Percentiles rank a stretch among this genome's conserved stretches.
These are phyloP conservation scores for Sugiyamaella sp. DNA, from an alignment of 1,139 yeast species.

Conservation along the genomic window DNA sequence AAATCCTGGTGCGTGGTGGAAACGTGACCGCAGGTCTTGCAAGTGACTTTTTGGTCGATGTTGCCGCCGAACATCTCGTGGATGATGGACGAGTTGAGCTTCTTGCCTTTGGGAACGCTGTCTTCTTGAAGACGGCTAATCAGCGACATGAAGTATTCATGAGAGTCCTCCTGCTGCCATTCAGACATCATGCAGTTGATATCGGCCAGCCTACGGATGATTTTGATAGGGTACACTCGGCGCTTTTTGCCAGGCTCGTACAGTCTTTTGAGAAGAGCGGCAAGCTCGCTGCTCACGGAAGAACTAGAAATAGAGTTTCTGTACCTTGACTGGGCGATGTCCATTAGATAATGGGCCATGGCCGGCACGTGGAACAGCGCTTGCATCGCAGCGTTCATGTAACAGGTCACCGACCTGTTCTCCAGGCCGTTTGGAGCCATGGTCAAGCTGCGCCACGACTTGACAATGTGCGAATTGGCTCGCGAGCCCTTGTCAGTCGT, in stretches of 20 bases:
- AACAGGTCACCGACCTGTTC: constrained; percentile 95
- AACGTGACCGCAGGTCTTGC: constrained; percentile 75
- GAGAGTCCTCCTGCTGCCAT: constrained; percentile 98
- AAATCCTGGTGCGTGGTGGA: constrained; percentile 94
- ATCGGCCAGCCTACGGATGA: constrained; percentile 73
- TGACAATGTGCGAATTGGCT: constrained; percentile 51
- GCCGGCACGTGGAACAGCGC: constrained; percentile 90
- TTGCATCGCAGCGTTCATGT: constrained; percentile 94
- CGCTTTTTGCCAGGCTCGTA: constrained; percentile 50
- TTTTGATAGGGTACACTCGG: constrained; percentile 61
- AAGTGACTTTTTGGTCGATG: constrained; percentile 79
- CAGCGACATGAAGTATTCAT: constrained; percentile 92
- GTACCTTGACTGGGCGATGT: constrained; percentile 52
- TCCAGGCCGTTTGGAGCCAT: constrained; percentile 73
- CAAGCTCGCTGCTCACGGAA: constrained; percentile 72
- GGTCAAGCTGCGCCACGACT: constrained; percentile 53
- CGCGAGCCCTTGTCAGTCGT: constrained; percentile 39
- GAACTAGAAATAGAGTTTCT: constrained; percentile 49
- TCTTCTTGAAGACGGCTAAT: constrained; percentile 90
- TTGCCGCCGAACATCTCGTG: constrained; percentile 95
- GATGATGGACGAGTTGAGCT: constrained; percentile 76
- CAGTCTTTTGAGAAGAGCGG: constrained; percentile 69
- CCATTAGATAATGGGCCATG: constrained; percentile 76
- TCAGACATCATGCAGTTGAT: constrained; percentile 95
- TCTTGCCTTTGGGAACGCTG: constrained; percentile 83